phyloP scores from a whole-genome alignment of 2,329 filamentous ascomycete genomes.

The Tolypocladium tundrense region DNA sequence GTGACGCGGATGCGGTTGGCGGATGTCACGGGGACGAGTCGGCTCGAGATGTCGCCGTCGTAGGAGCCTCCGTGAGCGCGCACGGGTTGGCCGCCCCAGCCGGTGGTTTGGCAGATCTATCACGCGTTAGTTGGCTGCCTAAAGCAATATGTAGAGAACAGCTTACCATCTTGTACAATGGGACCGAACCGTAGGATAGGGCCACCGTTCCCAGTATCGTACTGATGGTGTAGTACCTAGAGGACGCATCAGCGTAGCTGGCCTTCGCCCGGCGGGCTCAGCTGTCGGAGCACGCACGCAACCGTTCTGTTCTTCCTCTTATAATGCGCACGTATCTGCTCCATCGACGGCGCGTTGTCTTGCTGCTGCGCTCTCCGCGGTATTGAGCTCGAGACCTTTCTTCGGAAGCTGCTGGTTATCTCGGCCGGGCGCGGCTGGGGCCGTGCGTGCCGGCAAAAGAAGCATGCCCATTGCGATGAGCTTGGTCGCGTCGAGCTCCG shows the following conservation, averaged over 20 bases:
- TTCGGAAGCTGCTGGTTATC: conserved; percentile 16
- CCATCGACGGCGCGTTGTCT: conserved; percentile 37
- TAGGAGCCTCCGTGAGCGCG: conserved; percentile 56
- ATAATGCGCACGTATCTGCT: conserved; percentile 53
- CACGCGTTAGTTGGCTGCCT: background rate
- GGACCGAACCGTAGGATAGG: conserved; percentile 73
- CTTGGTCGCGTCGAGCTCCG: conserved; percentile 17
- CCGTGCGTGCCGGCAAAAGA: conserved; percentile 24
- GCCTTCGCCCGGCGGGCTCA: background rate
- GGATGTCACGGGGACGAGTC: conserved; percentile 69
- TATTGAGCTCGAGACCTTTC: conserved; percentile 20
- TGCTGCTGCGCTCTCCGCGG: conserved; percentile 14
- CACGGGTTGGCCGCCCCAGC: conserved; percentile 88
- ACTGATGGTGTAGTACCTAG: conserved; percentile 64
- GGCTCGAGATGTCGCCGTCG: conserved; percentile 57
- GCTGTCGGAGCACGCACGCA: conserved; percentile 18
- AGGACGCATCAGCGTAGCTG: conserved; percentile 8
- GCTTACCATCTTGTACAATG: conserved; percentile 74
- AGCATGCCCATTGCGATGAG: conserved; percentile 24
- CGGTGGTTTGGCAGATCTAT: conserved; percentile 69
- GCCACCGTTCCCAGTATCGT: conserved; percentile 71
- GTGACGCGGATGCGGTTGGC: conserved; percentile 86
- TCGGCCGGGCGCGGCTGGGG: conserved; percentile 13
- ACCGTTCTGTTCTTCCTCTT: conserved; percentile 57
- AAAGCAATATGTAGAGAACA: background rate